Base-by-base conservation (phyloP, 805 yeast genomes). In the Ogataea dorogensis region DNA sequence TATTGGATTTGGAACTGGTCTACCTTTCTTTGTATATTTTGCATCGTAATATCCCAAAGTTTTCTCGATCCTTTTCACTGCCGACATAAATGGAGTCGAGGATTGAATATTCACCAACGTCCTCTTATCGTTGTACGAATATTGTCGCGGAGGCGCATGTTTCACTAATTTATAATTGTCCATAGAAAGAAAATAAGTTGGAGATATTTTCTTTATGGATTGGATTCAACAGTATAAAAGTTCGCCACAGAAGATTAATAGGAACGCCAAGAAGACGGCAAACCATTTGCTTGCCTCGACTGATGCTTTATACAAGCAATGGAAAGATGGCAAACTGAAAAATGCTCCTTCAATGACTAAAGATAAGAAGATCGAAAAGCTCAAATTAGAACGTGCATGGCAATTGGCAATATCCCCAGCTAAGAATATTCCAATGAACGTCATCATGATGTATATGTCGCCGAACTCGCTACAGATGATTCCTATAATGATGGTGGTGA, bases 381-480 rank as follows among this genome's bases (percentile, higher is more conserved):
- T 73, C 38, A 73, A 68, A 49, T 56, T 65, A 15, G 74, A 80
- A 52, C 84, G 83, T 52, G 89, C 94, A 0, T 87, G 96, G 95
- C 93, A 85, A 40, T 55, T 85, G 24, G 95, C 96, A 2, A 61
- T 75, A 11, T 77, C 79, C 1, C 96, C 97, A 0, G 85, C 87
- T 2, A 91, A 88, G 56, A 54, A 45, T 18, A 72, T 93, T n/a
- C 95, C 97, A 6, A 84, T 87, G 94, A 93, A 86, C 53, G 59
- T 85, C 32, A 65, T 86, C 31, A 86, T 91, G 95, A 79, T 87
- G 43, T 93, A 86, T 59, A 86, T 91, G 86, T 79, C 96, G 0
- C 98, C 98, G 20, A 82, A 83, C 51, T 76, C 94, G 3, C 65
- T 93, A 17, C 98, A 93, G 52, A 71, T 91, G 47, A 87, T 91